A percentile compares a stretch with the other conserved stretches of the same genome.
Evolutionary conservation across 805 yeast species (phyloP).

Genomic region (Dipodascus albidus): DNA sequence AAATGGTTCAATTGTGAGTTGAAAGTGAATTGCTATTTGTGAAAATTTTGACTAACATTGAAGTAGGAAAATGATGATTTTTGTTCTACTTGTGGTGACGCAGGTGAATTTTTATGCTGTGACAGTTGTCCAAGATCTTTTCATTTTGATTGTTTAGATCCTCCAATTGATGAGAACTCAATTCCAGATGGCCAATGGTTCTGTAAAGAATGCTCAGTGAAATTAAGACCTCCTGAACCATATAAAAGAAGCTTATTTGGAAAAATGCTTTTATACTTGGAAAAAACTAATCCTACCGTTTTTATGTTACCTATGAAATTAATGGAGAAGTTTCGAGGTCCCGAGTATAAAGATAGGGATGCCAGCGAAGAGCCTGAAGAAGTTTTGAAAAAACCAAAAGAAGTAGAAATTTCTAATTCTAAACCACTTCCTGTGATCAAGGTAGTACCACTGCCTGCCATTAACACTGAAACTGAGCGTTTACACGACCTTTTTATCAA

Average conservation of each 20-base stretch:
- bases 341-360: background rate
- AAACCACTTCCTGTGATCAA: background rate
- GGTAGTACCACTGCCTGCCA: conserved; percentile 40
- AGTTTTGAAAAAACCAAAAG: background rate
- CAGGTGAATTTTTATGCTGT: conserved; percentile 87
- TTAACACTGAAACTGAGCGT: conserved; percentile 51
- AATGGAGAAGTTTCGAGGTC: conserved; percentile 63
- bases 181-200: conserved; percentile 87
- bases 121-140: conserved; percentile 88
- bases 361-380: background rate
- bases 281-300: conserved; percentile 49
- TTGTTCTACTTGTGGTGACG: conserved; percentile 81
- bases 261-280: conserved; percentile 47
- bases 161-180: conserved; percentile 65
- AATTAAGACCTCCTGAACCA: conserved; percentile 25
- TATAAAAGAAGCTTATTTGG: conserved; percentile 34
- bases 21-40: no score
- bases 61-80: conserved; percentile 63
- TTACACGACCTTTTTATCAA: conserved; percentile 22
- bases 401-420: background rate
- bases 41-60: background rate
- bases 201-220: conserved; percentile 60
- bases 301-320: conserved; percentile 57
- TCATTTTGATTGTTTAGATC: conserved; percentile 84
- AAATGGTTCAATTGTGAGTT: background rate